Conservation (phyloP, 495 filamentous ascomycete genomes). For the Delitschia confertaspora region DNA sequence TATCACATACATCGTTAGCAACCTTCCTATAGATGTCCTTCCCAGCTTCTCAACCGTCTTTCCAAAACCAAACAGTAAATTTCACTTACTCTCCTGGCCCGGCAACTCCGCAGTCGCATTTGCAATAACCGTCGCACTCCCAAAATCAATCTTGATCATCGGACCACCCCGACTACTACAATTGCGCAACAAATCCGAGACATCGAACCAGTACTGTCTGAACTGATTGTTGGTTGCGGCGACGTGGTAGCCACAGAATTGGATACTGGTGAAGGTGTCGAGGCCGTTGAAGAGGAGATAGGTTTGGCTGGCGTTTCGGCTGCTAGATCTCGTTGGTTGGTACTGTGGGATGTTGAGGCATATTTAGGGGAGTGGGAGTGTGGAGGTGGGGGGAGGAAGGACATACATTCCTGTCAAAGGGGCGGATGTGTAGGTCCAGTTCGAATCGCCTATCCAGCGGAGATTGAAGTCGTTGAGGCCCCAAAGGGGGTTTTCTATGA, state of each 20-base stretch:
- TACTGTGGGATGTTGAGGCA: too few species aligned
- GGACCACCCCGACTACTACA: conserved; percentile 43
- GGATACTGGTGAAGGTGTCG: conserved; percentile 56
- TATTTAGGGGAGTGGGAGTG: too few species aligned
- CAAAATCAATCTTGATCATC: conserved; percentile 46
- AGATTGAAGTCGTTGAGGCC: conserved; percentile 55
- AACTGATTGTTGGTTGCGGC: conserved; percentile 64
- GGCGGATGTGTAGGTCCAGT: conserved; percentile 57
- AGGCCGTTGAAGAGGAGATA: conserved; percentile 50
- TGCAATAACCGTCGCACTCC: conserved; percentile 47
- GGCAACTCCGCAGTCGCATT: conserved; percentile 47
- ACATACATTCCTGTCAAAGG: conserved; percentile 41
- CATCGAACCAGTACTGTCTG: conserved; percentile 60
- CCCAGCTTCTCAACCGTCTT: too few species aligned
- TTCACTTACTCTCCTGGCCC: conserved; percentile 39
- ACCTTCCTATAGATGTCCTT: too few species aligned
- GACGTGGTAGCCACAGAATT: conserved; percentile 51
- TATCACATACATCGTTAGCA: too few species aligned
- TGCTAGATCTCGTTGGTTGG: neutral
- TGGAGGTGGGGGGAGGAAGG: too few species aligned
- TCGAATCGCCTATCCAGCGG: conserved; percentile 50
- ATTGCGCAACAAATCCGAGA: conserved; percentile 42
- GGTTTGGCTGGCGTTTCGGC: conserved; percentile 23
- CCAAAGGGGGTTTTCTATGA: conserved; percentile 35
- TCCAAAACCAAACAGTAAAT: neutral